Conservation (phyloP, 2,329 filamentous ascomycete species). For the Scedosporium minutisporum region DNA sequence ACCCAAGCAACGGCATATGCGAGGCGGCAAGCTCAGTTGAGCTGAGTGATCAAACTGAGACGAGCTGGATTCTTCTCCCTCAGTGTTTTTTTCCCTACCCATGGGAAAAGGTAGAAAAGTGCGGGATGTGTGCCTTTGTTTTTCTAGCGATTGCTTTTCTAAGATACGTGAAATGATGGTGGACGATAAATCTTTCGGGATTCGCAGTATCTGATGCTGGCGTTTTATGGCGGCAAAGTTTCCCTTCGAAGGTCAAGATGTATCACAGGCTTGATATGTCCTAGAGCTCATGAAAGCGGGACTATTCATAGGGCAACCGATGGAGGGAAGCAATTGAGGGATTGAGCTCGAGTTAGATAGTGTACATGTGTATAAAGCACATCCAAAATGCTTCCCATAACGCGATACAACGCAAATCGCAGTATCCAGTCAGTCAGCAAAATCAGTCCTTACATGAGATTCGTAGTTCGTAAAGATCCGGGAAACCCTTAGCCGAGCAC, state of each 20-base stretch:
- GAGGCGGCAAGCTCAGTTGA: neutral
- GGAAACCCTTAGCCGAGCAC: slow-evolving; percentile 26
- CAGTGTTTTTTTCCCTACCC: neutral
- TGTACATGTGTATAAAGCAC: neutral
- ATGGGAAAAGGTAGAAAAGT: neutral
- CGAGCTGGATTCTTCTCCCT: neutral
- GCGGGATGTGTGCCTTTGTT: neutral
- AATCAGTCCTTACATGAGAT: too few relatives aligned
- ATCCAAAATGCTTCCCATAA: neutral
- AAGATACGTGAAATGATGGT: neutral
- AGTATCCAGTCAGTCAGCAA: neutral
- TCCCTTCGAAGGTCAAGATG: neutral
- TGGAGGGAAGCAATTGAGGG: neutral
- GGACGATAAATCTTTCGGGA: neutral
- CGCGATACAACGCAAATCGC: too few relatives aligned
- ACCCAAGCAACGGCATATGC: slow-evolving; percentile 6
- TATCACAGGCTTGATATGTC: neutral
- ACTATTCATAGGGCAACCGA: neutral
- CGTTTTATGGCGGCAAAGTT: neutral
- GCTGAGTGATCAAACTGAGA: neutral
- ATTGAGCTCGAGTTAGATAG: neutral
- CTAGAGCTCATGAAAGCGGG: neutral
- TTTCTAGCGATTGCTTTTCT: neutral
- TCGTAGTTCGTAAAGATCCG: too few relatives aligned
- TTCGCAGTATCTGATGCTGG: neutral